A percentile compares a stretch with the other conserved stretches of the same genome.
Evolutionary conservation across 148 eudicot genomes (phyloP).

Genomic region (Dysphania ambrosioides): DNA sequence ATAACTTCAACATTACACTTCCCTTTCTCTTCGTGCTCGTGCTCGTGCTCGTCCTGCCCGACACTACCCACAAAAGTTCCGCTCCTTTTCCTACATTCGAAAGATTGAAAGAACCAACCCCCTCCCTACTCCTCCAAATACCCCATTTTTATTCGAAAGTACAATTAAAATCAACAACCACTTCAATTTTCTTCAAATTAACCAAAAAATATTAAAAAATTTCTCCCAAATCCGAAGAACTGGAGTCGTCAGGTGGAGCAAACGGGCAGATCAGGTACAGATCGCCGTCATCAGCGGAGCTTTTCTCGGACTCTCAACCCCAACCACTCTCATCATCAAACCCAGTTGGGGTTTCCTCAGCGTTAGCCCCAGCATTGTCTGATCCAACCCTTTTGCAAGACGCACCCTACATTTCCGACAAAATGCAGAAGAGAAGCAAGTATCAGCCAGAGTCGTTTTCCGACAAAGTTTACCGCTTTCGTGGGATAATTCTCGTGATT

Average conservation of each 20-base stretch:
- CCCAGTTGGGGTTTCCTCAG: conserved; percentile 21
- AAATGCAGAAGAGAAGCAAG: conserved; percentile 49
- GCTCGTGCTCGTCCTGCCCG: too few species aligned
- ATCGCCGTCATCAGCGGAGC: conserved; percentile 88
- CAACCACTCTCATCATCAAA: conserved; percentile 17
- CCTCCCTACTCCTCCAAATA: too few species aligned
- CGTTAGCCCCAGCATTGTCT: neutral
- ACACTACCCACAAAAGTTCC: neutral
- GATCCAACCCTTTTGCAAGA: neutral
- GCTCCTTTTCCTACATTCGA: neutral
- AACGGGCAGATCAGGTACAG: conserved; percentile 90
- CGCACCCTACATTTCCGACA: conserved; percentile 41
- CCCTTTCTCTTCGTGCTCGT: too few species aligned
- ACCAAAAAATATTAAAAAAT: neutral
- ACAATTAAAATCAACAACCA: too few species aligned
- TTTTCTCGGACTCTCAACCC: conserved; percentile 40
- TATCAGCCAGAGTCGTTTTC: conserved; percentile 43
- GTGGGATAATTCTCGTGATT: conserved; percentile 51
- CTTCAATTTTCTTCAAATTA: too few species aligned
- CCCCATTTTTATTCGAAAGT: too few species aligned
- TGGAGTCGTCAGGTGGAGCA: conserved; percentile 55
- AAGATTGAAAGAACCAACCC: too few species aligned
- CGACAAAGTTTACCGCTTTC: conserved; percentile 53
- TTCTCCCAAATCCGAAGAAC: conserved; percentile 35
- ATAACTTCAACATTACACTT: too few species aligned